Evolutionary conservation across 139 green algal genomes (phyloP).

Genomic region (Edaphochlamys debaryana): DNA sequence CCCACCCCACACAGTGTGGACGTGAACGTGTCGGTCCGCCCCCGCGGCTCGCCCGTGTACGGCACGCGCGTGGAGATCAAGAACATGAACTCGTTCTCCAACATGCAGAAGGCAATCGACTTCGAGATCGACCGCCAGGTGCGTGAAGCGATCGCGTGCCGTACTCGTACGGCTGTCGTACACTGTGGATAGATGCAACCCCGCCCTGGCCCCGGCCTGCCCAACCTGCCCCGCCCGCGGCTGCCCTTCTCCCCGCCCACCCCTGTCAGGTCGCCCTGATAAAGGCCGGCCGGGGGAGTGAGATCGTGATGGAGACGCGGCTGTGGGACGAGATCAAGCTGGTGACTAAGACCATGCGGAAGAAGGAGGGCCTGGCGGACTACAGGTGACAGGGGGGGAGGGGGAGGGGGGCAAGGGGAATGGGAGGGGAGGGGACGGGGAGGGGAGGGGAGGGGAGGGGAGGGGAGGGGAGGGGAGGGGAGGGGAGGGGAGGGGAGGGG

Average conservation of each 20-base stretch:
- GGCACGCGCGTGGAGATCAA: slow-evolving; percentile 99
- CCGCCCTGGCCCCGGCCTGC: too few species aligned
- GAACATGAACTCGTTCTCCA: slow-evolving; percentile 98
- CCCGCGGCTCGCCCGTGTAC: slow-evolving; percentile 61
- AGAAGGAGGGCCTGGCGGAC: slow-evolving; percentile 96
- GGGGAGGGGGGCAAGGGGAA: not conserved
- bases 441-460: not conserved
- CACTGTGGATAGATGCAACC: not conserved
- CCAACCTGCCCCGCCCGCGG: not conserved
- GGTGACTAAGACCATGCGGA: slow-evolving; percentile 85
- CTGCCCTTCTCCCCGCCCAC: not conserved
- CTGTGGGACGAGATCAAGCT: slow-evolving; percentile 91
- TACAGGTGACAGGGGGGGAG: slow-evolving; percentile 78
- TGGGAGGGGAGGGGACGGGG: not conserved
- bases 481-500: not conserved
- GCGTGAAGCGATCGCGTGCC: too few species aligned
- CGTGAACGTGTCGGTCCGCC: slow-evolving; percentile 91
- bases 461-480: not conserved
- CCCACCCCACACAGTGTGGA: not conserved
- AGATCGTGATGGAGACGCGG: slow-evolving; percentile 95
- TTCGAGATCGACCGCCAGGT: slow-evolving; percentile 92
- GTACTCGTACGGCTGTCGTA: too few species aligned
- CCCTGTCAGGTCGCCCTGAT: slow-evolving; percentile 71
- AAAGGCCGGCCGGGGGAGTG: slow-evolving; percentile 61
- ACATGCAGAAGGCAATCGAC: slow-evolving; percentile 96